These are phyloP conservation scores for Bipolaris victoriae DNA, from an alignment of 2,329 filamentous ascomycete species.

Conservation along the genomic window DNA sequence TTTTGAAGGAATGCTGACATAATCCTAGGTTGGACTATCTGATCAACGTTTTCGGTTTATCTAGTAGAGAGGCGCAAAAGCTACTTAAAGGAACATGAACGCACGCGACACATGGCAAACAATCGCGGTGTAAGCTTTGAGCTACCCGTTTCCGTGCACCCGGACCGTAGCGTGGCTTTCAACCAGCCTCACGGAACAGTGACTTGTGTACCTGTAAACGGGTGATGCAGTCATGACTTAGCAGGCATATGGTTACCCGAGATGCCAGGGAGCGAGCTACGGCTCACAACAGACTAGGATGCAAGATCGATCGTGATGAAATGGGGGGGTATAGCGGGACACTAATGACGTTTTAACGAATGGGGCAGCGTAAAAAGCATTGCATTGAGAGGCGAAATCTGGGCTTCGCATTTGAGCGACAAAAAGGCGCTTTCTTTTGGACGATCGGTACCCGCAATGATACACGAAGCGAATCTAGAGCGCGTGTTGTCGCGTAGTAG, in stretches of 20 bases:
- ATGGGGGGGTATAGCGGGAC: slow-evolving; percentile 12
- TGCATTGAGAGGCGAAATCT: slow-evolving; percentile 17
- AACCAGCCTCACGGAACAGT: not conserved
- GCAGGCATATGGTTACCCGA: slow-evolving; percentile 1
- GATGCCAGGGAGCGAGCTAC: slow-evolving; percentile 8
- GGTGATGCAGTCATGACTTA: slow-evolving; percentile 8
- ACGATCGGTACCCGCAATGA: slow-evolving; percentile 16
- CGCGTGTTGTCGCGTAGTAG: slow-evolving; percentile 23
- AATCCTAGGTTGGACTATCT: slow-evolving; percentile 66
- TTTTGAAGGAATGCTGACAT: slow-evolving; percentile 1
- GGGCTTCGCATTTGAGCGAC: slow-evolving; percentile 12
- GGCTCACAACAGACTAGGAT: slow-evolving; percentile 6
- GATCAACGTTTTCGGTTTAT: slow-evolving; percentile 65
- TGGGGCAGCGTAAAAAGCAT: slow-evolving; percentile 15
- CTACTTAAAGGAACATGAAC: slow-evolving; percentile 42
- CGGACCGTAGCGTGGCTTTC: not conserved
- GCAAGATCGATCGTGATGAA: slow-evolving; percentile 15
- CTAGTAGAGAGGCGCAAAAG: slow-evolving; percentile 59
- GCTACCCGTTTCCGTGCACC: not conserved
- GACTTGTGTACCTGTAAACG: not conserved
- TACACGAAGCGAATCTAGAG: slow-evolving; percentile 11
- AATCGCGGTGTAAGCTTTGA: not conserved
- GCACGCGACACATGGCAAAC: not conserved
- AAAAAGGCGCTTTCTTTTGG: slow-evolving; percentile 13
- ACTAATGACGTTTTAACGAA: slow-evolving; percentile 14